phyloP scores from a whole-genome alignment of 2,329 filamentous ascomycete genomes.

The Penicillium hordei region DNA sequence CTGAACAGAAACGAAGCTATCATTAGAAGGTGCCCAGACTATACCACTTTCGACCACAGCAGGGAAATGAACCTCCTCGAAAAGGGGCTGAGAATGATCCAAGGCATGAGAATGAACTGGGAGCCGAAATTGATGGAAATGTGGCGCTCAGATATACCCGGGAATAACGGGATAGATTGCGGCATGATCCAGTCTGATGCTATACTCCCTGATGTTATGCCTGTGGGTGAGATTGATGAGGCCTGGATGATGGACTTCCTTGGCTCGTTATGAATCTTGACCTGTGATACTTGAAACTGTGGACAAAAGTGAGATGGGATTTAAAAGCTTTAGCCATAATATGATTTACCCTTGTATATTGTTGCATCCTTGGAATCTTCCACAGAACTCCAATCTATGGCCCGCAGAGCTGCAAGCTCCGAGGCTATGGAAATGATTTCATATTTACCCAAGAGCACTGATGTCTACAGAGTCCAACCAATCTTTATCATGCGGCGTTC shows the following conservation, averaged over 20 bases:
- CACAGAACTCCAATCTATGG: neutral
- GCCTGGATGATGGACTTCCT: slow-evolving; percentile 27
- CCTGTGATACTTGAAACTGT: neutral
- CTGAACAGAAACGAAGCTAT: slow-evolving; percentile 19
- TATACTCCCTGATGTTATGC: slow-evolving; percentile 13
- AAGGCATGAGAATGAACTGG: slow-evolving; percentile 21
- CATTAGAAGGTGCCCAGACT: slow-evolving; percentile 14
- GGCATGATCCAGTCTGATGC: slow-evolving; percentile 6
- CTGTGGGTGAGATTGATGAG: slow-evolving; percentile 21
- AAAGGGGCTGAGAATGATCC: slow-evolving; percentile 20
- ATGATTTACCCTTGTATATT: neutral
- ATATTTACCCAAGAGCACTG: neutral
- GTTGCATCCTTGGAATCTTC: neutral
- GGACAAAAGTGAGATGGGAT: neutral
- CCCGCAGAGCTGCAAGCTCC: neutral
- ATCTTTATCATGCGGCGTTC: neutral
- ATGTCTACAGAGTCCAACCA: neutral
- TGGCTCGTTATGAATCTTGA: slow-evolving; percentile 15
- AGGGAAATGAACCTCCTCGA: slow-evolving; percentile 19
- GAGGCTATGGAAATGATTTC: neutral
- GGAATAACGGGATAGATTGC: slow-evolving; percentile 1
- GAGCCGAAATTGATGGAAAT: slow-evolving; percentile 24
- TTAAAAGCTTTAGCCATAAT: neutral
- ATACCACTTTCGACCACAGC: neutral
- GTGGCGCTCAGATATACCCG: slow-evolving; percentile 17